phyloP scores from a whole-genome alignment of 768 basidiomycete genomes.

The Lactarius sanguifluus region DNA sequence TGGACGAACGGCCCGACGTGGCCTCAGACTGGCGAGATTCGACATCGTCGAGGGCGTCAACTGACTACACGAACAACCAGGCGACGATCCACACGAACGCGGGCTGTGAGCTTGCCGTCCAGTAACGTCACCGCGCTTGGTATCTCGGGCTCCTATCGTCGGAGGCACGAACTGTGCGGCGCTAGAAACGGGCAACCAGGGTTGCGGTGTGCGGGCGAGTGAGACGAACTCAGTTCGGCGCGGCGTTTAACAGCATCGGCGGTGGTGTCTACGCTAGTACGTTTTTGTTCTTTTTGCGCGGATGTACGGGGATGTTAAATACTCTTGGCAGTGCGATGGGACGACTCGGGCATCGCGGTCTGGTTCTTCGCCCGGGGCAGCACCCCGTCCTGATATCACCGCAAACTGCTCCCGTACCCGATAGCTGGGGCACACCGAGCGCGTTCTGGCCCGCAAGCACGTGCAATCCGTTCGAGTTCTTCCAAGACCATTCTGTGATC shows the following conservation, averaged over 20 bases:
- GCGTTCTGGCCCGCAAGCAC: conserved; percentile 74
- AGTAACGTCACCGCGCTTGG: conserved; percentile 46
- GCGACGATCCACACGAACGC: conserved; percentile 76
- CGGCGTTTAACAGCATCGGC: conserved; percentile 77
- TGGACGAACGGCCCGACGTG: conserved; percentile 55
- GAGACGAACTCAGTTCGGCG: conserved; percentile 71
- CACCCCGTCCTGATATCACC: conserved; percentile 75
- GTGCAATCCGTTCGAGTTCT: conserved; percentile 79
- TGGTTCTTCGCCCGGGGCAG: conserved; percentile 78
- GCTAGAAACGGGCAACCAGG: conserved; percentile 66
- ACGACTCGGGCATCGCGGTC: conserved; percentile 67
- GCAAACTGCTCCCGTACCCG: conserved; percentile 72
- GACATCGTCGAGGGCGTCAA: conserved; percentile 85
- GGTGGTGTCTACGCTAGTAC: conserved; percentile 90
- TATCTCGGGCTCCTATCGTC: conserved; percentile 63
- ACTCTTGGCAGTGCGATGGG: conserved; percentile 64
- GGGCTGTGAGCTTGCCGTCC: conserved; percentile 65
- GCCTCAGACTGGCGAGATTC: conserved; percentile 74
- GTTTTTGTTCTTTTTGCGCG: conserved; percentile 35
- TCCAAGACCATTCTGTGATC: conserved; percentile 72
- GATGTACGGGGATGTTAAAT: conserved; percentile 14
- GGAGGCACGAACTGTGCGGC: conserved; percentile 73
- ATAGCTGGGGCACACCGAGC: conserved; percentile 71
- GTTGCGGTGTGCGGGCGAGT: conserved; percentile 74
- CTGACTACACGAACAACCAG: conserved; percentile 77